Evolutionary conservation across 2,329 filamentous ascomycete genomes (phyloP), one percentile per base, ranked within the genome.

Genomic region (Exserohilum turcica): DNA sequence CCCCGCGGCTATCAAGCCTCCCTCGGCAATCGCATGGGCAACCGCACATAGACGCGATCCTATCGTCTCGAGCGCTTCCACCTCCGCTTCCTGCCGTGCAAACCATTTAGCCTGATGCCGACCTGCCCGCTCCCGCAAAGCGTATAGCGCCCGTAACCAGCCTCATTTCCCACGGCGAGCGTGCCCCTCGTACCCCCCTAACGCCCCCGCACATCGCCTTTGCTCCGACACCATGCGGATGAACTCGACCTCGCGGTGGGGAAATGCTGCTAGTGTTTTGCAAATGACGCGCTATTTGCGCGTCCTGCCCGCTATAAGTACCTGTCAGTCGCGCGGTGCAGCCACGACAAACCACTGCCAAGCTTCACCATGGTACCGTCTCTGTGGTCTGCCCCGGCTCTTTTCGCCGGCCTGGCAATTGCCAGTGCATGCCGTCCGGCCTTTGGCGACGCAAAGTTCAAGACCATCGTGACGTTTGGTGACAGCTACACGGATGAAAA

Each of bases 401-500:
- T 71, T 51, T 54, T 59, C 37, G 49, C 63, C 9, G 63, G 48
- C 37, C 47, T 69, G 37, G 62, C 57, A 19, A 56, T 69, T 46
- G 54, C 61, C 36, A 39, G 49, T 36, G 64, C 51, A 8, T 18
- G 57, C 40, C 59, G 61, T 8, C 54, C 54, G 0, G 57, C 50
- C 39, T 78, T 77, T 78, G 63, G 67, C 35, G 57, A 80, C 35
- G 73, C 74, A 28, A 76, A 78, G 32, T 85, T 90, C 67, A 79
- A 84, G 24, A 86, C 84, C 43, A 70, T 91, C 32, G 82, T 91
- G 33, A 81, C 85, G 0, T 91, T 92, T 67, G 88, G 89, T 10
- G 87, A 91, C 71, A 90, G 87, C 72, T 92, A 88, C 66, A 90
- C 88, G 0, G 90, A 92, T 66, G 87, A 91, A 64, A 84, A 82